Conservation (phyloP, 306 rosid genomes). For the Trifolium dubium region DNA sequence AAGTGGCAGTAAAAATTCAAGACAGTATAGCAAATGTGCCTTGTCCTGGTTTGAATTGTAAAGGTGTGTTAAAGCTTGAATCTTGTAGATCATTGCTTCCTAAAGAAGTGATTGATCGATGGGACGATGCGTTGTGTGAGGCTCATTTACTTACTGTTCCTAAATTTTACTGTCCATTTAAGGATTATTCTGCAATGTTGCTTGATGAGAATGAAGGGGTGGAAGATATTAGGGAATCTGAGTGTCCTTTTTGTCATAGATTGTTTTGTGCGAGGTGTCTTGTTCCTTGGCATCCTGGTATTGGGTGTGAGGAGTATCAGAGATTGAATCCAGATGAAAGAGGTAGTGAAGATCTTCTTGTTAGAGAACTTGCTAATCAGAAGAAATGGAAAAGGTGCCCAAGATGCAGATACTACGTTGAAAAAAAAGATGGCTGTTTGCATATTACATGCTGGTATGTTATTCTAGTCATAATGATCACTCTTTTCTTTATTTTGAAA, state of each 20-base stretch:
- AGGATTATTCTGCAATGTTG: conserved; percentile 64
- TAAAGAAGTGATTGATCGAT: conserved; percentile 43
- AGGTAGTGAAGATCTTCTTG: conserved; percentile 51
- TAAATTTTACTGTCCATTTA: conserved; percentile 58
- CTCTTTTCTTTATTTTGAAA: neutral
- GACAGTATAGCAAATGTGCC: conserved; percentile 45
- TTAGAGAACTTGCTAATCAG: conserved; percentile 50
- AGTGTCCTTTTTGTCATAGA: conserved; percentile 68
- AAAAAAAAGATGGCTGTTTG: conserved; percentile 52
- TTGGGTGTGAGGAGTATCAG: conserved; percentile 55
- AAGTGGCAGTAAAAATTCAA: conserved; percentile 58
- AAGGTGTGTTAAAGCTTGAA: conserved; percentile 47
- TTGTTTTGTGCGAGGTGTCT: conserved; percentile 63
- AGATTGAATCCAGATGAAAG: conserved; percentile 44
- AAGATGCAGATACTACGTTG: conserved; percentile 53
- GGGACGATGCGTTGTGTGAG: conserved; percentile 56
- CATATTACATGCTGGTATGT: conserved; percentile 67
- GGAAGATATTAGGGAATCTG: conserved; percentile 31
- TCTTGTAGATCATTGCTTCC: conserved; percentile 53
- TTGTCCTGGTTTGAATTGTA: conserved; percentile 62
- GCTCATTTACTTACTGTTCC: conserved; percentile 30
- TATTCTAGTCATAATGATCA: neutral
- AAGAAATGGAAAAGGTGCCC: conserved; percentile 67
- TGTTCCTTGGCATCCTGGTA: conserved; percentile 68
- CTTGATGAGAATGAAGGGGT: conserved; percentile 32